Conservation (phyloP, 2,329 filamentous ascomycete species). For the Hysterium pulicare region DNA sequence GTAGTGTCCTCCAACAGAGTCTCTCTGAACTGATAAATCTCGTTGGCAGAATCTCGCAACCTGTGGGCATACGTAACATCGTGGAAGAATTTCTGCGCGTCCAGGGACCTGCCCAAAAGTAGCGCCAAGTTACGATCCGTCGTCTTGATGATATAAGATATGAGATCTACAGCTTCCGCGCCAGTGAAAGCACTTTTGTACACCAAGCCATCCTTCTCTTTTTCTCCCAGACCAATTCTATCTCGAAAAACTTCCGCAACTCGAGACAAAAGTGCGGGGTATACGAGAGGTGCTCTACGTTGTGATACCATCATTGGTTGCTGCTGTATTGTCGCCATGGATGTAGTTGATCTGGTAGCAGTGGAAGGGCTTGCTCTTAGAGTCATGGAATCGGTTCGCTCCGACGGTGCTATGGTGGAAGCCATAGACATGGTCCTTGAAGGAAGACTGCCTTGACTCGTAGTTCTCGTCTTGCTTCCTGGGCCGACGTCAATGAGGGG, state of each 20-base stretch:
- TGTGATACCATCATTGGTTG: conserved; percentile 54
- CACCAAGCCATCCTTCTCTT: conserved; percentile 92
- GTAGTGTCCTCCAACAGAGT: conserved; percentile 82
- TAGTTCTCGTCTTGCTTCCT: conserved; percentile 30
- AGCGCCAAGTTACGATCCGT: conserved; percentile 92
- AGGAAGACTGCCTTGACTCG: conserved; percentile 35
- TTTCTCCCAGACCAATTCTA: conserved; percentile 78
- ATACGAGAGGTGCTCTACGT: conserved; percentile 76
- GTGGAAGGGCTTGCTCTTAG: conserved; percentile 42
- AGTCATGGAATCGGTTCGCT: conserved; percentile 57
- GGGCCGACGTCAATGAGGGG: conserved; percentile 22
- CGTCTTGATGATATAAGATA: conserved; percentile 95
- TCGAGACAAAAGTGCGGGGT: conserved; percentile 88
- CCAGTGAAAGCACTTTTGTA: conserved; percentile 98
- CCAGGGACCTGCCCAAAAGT: conserved; percentile 82
- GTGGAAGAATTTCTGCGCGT: conserved; percentile 98
- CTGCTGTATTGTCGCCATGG: conserved; percentile 41
- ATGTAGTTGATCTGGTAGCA: conserved; percentile 39
- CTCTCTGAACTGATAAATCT: conserved; percentile 96
- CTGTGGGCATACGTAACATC: conserved; percentile 98
- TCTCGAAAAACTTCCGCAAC: conserved; percentile 91
- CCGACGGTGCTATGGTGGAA: conserved; percentile 70
- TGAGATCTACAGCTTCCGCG: conserved; percentile 89
- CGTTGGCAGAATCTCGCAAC: conserved; percentile 85
- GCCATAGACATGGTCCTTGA: conserved; percentile 89